A percentile compares a stretch with the other conserved stretches of the same genome.
phyloP scores from a whole-genome alignment of 2,329 filamentous ascomycete genomes.

The Sclerotinia trifoliorum region DNA sequence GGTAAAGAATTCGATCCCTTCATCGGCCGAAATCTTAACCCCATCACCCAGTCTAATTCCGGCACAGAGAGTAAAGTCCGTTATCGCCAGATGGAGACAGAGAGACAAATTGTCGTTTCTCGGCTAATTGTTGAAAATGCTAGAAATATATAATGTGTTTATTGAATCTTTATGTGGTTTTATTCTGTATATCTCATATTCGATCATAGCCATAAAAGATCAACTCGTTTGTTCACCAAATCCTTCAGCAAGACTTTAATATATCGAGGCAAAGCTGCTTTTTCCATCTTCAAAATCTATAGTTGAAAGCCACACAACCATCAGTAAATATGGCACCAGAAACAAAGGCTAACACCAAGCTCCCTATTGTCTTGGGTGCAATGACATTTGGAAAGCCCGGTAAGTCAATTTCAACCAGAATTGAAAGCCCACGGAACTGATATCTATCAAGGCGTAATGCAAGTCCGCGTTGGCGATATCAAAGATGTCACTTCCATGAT shows the following conservation, averaged over 20 bases:
- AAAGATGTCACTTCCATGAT: conserved; percentile 59
- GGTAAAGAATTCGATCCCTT: not conserved
- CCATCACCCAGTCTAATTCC: not conserved
- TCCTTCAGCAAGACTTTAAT: not conserved
- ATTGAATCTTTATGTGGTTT: not conserved
- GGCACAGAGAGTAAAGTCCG: not conserved
- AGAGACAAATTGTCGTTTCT: not conserved
- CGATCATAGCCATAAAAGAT: not conserved
- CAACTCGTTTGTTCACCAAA: not conserved
- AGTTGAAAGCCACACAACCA: not conserved
- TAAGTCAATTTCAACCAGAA: not conserved
- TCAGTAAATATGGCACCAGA: not conserved
- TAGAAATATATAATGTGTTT: not conserved
- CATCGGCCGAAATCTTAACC: conserved; percentile 3
- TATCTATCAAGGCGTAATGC: conserved; percentile 30
- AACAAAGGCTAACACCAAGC: conserved; percentile 11
- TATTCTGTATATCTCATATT: not conserved
- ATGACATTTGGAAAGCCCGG: conserved; percentile 31
- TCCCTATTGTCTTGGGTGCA: conserved; percentile 31
- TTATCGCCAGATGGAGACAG: not conserved
- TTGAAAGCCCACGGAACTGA: not conserved
- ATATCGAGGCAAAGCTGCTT: not conserved
- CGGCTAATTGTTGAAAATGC: too few species aligned
- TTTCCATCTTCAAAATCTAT: not conserved
- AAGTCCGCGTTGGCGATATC: conserved; percentile 36